A percentile compares a stretch with the other conserved stretches of the same genome.
These are phyloP conservation scores for Nidula niveotomentosa DNA, from an alignment of 1,284 basidiomycete species.

Conservation along the genomic window DNA sequence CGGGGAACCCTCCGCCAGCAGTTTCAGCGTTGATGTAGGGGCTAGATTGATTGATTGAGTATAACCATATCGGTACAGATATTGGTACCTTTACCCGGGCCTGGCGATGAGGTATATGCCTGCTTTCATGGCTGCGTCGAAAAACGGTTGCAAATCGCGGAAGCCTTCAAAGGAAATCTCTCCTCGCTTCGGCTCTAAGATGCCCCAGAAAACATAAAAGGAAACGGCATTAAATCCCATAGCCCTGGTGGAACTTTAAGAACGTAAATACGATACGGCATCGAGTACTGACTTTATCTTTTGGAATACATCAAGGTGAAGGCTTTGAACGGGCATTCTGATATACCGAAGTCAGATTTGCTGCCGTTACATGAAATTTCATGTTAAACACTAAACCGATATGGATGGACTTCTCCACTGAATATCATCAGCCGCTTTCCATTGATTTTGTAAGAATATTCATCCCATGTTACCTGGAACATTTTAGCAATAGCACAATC, in stretches of 20 bases:
- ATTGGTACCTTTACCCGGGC: constrained; percentile 30
- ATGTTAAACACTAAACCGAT: constrained; percentile 25
- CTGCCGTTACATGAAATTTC: no score
- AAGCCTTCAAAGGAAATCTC: constrained; percentile 47
- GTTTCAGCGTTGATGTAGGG: constrained; percentile 59
- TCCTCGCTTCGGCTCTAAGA: constrained; percentile 40
- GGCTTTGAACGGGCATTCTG: constrained; percentile 39
- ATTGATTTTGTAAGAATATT: constrained; percentile 47
- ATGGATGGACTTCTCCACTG: constrained; percentile 49
- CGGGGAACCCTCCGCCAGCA: constrained; percentile 48
- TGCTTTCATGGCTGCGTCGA: constrained; percentile 44
- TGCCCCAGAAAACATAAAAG: constrained; percentile 46
- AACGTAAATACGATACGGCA: neutral
- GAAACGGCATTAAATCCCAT: constrained; percentile 46
- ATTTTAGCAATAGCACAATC: neutral
- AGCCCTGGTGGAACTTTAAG: constrained; percentile 15
- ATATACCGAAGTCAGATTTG: neutral
- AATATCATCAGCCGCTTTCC: constrained; percentile 44
- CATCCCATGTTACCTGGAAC: constrained; percentile 40
- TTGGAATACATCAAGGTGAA: constrained; percentile 42
- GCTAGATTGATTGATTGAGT: constrained; percentile 11
- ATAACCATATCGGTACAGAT: neutral
- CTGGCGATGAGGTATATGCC: constrained; percentile 45
- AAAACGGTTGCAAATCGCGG: constrained; percentile 44
- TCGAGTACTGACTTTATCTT: constrained; percentile 34